phyloP scores from a whole-genome alignment of 768 basidiomycete genomes.

The Strobilomyces dryophilus region DNA sequence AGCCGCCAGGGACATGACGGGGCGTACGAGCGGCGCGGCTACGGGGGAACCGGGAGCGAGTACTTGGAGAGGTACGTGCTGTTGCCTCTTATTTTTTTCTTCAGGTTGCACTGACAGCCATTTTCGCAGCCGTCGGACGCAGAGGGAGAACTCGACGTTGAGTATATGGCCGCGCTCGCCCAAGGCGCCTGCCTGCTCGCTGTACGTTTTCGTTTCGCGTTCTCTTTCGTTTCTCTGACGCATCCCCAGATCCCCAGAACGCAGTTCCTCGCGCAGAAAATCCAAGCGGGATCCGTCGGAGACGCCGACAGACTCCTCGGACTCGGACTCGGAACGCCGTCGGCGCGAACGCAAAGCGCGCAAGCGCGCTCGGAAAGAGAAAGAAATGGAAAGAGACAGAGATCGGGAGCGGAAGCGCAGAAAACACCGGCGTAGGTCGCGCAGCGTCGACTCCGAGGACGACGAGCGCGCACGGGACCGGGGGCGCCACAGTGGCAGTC shows the following conservation, averaged over 20 bases:
- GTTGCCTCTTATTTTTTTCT: not conserved
- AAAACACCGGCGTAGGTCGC: slow-evolving; percentile 35
- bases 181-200: slow-evolving; percentile 53
- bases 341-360: slow-evolving; percentile 58
- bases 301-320: slow-evolving; percentile 41
- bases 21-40: slow-evolving; percentile 24
- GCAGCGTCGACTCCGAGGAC: slow-evolving; percentile 33
- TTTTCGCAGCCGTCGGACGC: slow-evolving; percentile 56
- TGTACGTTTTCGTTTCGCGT: slow-evolving; percentile 38
- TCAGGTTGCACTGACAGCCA: not conserved
- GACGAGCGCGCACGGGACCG: slow-evolving; percentile 32
- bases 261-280: slow-evolving; percentile 49
- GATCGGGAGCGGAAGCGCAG: slow-evolving; percentile 31
- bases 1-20: slow-evolving; percentile 24
- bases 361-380: slow-evolving; percentile 50
- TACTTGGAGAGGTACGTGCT: slow-evolving; percentile 64
- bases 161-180: slow-evolving; percentile 86
- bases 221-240: not conserved
- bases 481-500: slow-evolving; percentile 32
- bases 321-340: slow-evolving; percentile 55
- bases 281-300: slow-evolving; percentile 54
- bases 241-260: slow-evolving; percentile 51
- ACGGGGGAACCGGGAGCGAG: slow-evolving; percentile 37
- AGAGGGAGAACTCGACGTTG: slow-evolving; percentile 54
- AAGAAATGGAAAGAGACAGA: slow-evolving; percentile 23